Evolutionary conservation across 148 eudicot genomes (phyloP).

Genomic region (Camellia lanceoleosa): DNA sequence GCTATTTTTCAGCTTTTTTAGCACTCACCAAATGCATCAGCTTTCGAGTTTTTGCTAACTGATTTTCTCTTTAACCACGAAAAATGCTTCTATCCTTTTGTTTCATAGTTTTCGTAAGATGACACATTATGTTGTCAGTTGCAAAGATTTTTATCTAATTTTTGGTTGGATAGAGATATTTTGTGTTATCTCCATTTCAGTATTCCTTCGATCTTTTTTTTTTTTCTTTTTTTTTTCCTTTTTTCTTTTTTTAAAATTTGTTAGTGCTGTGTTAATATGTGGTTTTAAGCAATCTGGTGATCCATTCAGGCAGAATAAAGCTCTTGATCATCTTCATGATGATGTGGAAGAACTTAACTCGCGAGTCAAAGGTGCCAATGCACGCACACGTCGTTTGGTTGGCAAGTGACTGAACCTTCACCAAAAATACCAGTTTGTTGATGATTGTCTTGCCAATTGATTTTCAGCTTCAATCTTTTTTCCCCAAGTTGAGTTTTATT

Average conservation of each 20-base stretch:
- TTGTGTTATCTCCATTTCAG: not conserved
- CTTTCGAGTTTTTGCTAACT: not conserved
- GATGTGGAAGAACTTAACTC: constrained; percentile 82
- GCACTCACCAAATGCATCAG: too few species aligned
- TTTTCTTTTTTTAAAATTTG: too few species aligned
- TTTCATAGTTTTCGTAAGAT: not conserved
- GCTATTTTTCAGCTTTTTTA: too few species aligned
- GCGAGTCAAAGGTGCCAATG: constrained; percentile 78
- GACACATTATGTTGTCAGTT: not conserved
- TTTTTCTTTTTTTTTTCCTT: too few species aligned
- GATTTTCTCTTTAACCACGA: not conserved
- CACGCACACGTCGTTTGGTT: constrained; percentile 49
- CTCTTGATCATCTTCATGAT: constrained; percentile 66
- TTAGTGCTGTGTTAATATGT: not conserved
- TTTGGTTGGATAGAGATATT: not conserved
- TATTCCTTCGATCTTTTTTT: not conserved
- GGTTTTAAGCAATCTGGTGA: not conserved
- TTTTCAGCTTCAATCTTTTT: not conserved
- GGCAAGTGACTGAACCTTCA: constrained; percentile 30
- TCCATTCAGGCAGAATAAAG: constrained; percentile 76
- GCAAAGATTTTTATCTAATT: not conserved
- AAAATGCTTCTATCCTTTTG: not conserved
- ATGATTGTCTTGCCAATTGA: not conserved
- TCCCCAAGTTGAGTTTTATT: not conserved
- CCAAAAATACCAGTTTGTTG: not conserved